These are phyloP conservation scores for Diaporthe eres DNA, from an alignment of 2,329 filamentous ascomycete species.

Conservation along the genomic window DNA sequence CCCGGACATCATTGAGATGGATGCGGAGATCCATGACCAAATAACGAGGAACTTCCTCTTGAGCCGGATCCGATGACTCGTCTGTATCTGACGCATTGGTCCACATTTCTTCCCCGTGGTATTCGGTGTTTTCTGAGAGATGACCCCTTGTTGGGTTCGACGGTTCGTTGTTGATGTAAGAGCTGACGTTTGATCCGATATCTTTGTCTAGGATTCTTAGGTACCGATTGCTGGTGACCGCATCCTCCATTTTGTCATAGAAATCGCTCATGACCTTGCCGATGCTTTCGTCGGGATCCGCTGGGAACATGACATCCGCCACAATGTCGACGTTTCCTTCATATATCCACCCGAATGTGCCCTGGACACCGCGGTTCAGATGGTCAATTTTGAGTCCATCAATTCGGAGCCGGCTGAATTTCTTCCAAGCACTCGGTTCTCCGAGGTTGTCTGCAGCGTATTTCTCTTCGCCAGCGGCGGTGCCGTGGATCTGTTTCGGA, in stretches of 20 bases:
- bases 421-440: conserved; percentile 87
- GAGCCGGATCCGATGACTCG: conserved; percentile 20
- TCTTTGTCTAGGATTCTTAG: conserved; percentile 69
- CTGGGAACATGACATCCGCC: conserved; percentile 94
- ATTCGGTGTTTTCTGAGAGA: conserved; percentile 24
- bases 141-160: conserved; percentile 32
- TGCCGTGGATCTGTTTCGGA: conserved; percentile 88
- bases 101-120: conserved; percentile 39
- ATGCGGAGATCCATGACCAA: conserved; percentile 96
- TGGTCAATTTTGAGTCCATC: conserved; percentile 97
- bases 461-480: conserved; percentile 73
- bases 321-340: conserved; percentile 98
- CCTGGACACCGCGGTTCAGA: conserved; percentile 91
- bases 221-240: conserved; percentile 84
- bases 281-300: conserved; percentile 88
- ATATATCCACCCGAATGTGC: conserved; percentile 97
- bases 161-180: conserved; percentile 43
- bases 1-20: conserved; percentile 94
- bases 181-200: conserved; percentile 43
- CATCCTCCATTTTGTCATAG: conserved; percentile 95
- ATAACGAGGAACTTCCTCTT: conserved; percentile 78
- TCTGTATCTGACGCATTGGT: conserved; percentile 34
- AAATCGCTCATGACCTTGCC: conserved; percentile 97
- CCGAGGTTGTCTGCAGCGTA: conserved; percentile 71
- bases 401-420: conserved; percentile 91